Conservation (phyloP, 495 filamentous ascomycete genomes). For the Pyrenopolyporus hunteri region DNA sequence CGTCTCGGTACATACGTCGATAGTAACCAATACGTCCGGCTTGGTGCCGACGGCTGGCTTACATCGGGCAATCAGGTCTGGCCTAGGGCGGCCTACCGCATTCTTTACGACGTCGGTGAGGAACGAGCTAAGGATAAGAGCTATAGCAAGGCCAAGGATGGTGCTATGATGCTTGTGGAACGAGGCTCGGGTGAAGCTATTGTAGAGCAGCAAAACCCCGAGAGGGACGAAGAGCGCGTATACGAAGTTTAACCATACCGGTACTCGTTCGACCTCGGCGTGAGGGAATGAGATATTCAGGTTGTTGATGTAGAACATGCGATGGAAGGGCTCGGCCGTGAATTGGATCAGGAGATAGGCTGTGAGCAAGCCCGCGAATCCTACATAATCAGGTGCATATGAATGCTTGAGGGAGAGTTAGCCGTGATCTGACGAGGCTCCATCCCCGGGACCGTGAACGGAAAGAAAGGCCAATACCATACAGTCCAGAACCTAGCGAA, state of each 20-base stretch:
- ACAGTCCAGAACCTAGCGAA: slow-evolving; percentile 59
- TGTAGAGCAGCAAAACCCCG: slow-evolving; percentile 67
- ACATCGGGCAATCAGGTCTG: slow-evolving; percentile 89
- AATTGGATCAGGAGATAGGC: slow-evolving; percentile 72
- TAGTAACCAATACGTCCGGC: slow-evolving; percentile 68
- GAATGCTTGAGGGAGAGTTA: slow-evolving; percentile 60
- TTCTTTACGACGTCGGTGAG: slow-evolving; percentile 95
- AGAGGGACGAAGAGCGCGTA: slow-evolving; percentile 78
- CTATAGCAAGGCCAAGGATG: slow-evolving; percentile 76
- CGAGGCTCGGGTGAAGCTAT: slow-evolving; percentile 62
- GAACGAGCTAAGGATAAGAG: slow-evolving; percentile 77
- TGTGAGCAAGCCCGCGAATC: slow-evolving; percentile 68
- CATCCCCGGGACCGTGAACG: background rate
- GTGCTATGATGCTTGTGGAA: slow-evolving; percentile 87
- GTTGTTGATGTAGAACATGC: slow-evolving; percentile 82
- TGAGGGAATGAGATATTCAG: slow-evolving; percentile 84
- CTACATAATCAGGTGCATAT: slow-evolving; percentile 87
- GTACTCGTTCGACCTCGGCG: slow-evolving; percentile 82
- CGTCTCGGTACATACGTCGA: slow-evolving; percentile 80
- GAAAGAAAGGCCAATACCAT: slow-evolving; percentile 17
- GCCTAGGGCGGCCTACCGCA: slow-evolving; percentile 84
- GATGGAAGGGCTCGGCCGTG: slow-evolving; percentile 86
- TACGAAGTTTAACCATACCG: slow-evolving; percentile 75
- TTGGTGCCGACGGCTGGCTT: slow-evolving; percentile 71
- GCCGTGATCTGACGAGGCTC: background rate